Conservation (phyloP, 306 rosid species). For the Lathyrus oleraceus region DNA sequence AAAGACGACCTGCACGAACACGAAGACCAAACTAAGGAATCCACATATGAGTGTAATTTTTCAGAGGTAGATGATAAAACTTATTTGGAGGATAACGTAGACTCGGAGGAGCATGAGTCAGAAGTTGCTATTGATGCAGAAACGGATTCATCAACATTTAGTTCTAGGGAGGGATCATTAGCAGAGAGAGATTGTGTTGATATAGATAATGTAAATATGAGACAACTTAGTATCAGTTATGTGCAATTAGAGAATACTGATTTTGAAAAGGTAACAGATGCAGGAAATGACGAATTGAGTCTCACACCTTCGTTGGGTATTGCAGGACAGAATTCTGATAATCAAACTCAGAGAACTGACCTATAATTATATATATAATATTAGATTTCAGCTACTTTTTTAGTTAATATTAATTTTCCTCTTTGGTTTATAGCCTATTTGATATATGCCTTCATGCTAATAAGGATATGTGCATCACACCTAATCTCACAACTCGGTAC, state of each 20-base stretch:
- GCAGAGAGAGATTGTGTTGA: conserved; percentile 27
- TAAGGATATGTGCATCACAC: not conserved
- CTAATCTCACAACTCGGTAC: not conserved
- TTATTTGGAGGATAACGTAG: conserved; percentile 33
- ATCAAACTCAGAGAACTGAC: conserved; percentile 17
- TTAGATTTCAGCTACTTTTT: not conserved
- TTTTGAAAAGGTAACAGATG: conserved; percentile 19
- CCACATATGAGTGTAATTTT: conserved; percentile 17
- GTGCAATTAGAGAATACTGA: conserved; percentile 29
- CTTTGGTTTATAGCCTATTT: not conserved
- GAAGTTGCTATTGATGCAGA: conserved; percentile 36
- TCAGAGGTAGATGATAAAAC: conserved; percentile 26
- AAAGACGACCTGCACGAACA: conserved; percentile 39
- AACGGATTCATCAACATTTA: conserved; percentile 28
- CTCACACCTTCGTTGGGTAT: conserved; percentile 19
- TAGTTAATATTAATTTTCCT: not conserved
- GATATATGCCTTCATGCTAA: not conserved
- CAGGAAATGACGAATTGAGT: conserved; percentile 32
- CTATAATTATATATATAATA: not conserved
- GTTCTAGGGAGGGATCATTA: conserved; percentile 34
- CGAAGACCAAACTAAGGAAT: conserved; percentile 33
- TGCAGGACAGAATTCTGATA: not conserved
- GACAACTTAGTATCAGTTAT: not conserved
- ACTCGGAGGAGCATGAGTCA: conserved; percentile 32
- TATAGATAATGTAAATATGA: conserved; percentile 6